Conservation (phyloP, 805 yeast species). For the Kodamaea leandrae region DNA sequence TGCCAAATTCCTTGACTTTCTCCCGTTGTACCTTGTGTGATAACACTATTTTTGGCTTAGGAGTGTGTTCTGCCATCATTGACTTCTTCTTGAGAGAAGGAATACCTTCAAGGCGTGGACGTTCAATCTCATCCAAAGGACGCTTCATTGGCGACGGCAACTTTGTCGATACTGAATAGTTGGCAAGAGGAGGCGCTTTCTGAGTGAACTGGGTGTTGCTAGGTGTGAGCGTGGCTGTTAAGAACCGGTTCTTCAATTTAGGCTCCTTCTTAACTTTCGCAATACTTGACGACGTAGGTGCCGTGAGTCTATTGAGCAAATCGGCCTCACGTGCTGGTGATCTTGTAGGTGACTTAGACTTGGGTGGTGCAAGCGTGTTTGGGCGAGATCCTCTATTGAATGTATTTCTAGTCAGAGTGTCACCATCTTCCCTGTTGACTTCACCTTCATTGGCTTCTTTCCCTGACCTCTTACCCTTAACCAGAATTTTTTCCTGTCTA, state of each 20-base stretch:
- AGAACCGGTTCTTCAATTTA: constrained; percentile 28
- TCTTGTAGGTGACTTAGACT: constrained; percentile 2
- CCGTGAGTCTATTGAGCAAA: constrained; percentile 21
- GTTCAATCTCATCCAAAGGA: constrained; percentile 10
- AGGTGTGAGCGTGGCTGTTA: constrained; percentile 36
- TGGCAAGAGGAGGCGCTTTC: constrained; percentile 13
- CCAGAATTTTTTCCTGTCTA: not conserved
- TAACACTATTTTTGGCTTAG: constrained; percentile 27
- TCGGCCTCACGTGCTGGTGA: constrained; percentile 13
- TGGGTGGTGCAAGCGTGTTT: too few relatives aligned
- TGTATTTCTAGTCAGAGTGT: too few relatives aligned
- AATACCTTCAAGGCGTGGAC: constrained; percentile 16
- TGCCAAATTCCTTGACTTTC: constrained; percentile 3
- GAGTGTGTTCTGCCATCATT: constrained; percentile 26
- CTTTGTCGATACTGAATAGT: constrained; percentile 10
- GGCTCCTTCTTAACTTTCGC: constrained; percentile 21
- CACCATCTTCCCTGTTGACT: not conserved
- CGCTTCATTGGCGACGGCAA: constrained; percentile 17
- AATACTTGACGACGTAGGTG: constrained; percentile 32
- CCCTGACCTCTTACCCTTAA: not conserved
- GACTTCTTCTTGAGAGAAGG: constrained; percentile 28
- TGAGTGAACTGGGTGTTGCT: constrained; percentile 24
- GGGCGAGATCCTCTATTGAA: too few relatives aligned
- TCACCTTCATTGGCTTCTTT: not conserved
- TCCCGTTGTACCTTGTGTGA: constrained; percentile 10